Base-by-base conservation (phyloP, 495 filamentous ascomycete genomes). In the Clohesyomyces aquaticus region DNA sequence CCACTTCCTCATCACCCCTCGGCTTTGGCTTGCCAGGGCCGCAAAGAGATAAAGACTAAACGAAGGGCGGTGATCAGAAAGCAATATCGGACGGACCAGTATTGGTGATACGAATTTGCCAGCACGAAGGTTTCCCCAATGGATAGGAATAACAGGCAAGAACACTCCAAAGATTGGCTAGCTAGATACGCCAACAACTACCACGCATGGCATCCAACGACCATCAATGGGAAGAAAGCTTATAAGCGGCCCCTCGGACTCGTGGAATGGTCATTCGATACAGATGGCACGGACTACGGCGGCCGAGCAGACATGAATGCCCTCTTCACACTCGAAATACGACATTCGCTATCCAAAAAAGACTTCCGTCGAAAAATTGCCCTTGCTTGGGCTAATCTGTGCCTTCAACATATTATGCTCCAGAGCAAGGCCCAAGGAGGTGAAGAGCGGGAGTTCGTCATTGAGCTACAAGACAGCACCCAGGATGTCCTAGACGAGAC, bases 391-490 rank as follows among this genome's bases (percentile, higher is more conserved):
- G 52, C 75, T 11, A 66, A 22, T 52, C 55, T 77, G 11, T 32
- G 75, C 11, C 53, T 69, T n/a, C 73, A 73, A 27, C 71, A 77
- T 67, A 26, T 61, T 11, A 59, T 76, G 23, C 53, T 76, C 21
- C 57, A 69, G 41, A 70, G 73, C 10, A 68, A 64, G 52, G 66
- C 66, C 3, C 14, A 48, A 8, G 29, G 55, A 21, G 50, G 55
- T 19, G 22, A 46, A 55, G 47, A 57, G 23, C 43, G 66, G 49
- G 23, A 35, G 49, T 72, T 74, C 49, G 66, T 67, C 2, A 46
- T 76, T 27, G 68, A 74, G 16, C 12, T 67, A 3, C 61, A 61
- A 1, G 16, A 32, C 1, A 61, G 26, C 16, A 29, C 42, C 14
- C 32, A 66, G 12, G 64, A 73, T 10, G 63, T 67, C 26, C 14